Percentiles rank a stretch among this genome's conserved stretches.
These are phyloP conservation scores for Neurospora tetrasperma DNA, from an alignment of 495 filamentous ascomycete species.

Conservation along the genomic window DNA sequence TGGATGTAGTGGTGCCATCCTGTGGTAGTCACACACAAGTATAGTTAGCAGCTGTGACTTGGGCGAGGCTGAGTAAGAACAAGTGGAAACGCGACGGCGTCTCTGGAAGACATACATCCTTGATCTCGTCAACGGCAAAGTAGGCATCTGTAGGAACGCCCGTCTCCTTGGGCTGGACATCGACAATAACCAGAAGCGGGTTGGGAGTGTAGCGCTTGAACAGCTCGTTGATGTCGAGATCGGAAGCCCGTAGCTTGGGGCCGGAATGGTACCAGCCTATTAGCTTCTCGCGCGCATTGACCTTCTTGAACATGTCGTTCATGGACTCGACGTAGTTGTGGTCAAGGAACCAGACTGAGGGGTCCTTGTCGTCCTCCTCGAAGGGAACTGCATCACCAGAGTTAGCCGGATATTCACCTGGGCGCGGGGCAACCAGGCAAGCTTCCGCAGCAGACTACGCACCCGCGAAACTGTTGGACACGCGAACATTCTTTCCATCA, in stretches of 20 bases:
- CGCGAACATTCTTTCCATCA: slow-evolving; percentile 84
- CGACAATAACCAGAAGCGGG: slow-evolving; percentile 92
- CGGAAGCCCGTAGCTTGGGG: slow-evolving; percentile 90
- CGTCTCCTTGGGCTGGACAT: slow-evolving; percentile 96
- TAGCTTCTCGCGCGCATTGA: slow-evolving; percentile 97
- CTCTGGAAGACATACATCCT: slow-evolving; percentile 63
- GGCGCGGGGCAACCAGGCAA: neutral
- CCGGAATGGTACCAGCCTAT: slow-evolving; percentile 99
- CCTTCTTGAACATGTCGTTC: slow-evolving; percentile 99
- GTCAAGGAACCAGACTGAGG: slow-evolving; percentile 97
- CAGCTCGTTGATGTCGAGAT: slow-evolving; percentile 98
- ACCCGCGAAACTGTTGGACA: slow-evolving; percentile 99
- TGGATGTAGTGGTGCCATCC: slow-evolving; percentile 95
- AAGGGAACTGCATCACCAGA: slow-evolving; percentile 63
- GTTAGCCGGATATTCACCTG: neutral
- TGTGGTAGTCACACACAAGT: slow-evolving; percentile 24
- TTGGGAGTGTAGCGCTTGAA: slow-evolving; percentile 99
- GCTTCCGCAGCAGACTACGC: slow-evolving; percentile 3
- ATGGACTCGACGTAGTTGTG: slow-evolving; percentile 99
- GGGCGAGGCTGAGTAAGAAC: neutral
- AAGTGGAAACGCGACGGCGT: neutral
- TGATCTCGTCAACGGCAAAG: slow-evolving; percentile 99
- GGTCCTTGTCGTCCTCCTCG: slow-evolving; percentile 97
- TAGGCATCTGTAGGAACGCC: slow-evolving; percentile 98
- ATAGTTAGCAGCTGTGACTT: neutral